phyloP scores from a whole-genome alignment of 2,329 filamentous ascomycete species.

The Penicillium sp. region DNA sequence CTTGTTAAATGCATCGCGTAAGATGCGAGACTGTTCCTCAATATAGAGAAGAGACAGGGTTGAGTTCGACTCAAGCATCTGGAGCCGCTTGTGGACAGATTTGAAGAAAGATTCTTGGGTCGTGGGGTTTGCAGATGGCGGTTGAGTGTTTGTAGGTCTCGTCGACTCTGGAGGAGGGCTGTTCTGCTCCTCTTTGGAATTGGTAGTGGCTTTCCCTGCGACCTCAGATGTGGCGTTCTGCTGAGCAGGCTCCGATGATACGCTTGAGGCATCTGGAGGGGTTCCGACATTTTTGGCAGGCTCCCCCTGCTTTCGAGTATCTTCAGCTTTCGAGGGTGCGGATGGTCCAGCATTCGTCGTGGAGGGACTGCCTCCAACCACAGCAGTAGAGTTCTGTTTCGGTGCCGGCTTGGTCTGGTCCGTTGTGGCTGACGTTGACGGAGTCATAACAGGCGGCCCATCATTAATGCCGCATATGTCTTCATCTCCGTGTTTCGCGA shows the following conservation, averaged over 20 bases:
- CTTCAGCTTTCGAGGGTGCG: slow-evolving; percentile 12
- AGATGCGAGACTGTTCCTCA: slow-evolving; percentile 87
- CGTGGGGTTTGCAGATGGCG: slow-evolving; percentile 64
- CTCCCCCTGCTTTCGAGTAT: slow-evolving; percentile 19
- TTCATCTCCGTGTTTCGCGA: slow-evolving; percentile 4
- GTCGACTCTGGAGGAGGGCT: slow-evolving; percentile 29
- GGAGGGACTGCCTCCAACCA: slow-evolving; percentile 3
- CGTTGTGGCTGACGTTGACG: slow-evolving; percentile 14
- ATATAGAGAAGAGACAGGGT: slow-evolving; percentile 93
- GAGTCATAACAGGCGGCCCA: slow-evolving; percentile 2
- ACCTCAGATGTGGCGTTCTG: slow-evolving; percentile 23
- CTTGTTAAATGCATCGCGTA: slow-evolving; percentile 81
- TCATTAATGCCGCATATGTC: slow-evolving; percentile 20
- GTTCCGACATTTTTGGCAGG: slow-evolving; percentile 12
- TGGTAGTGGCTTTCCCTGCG: slow-evolving; percentile 18
- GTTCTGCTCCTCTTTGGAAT: slow-evolving; percentile 31
- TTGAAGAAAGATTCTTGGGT: slow-evolving; percentile 99
- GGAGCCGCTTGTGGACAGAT: slow-evolving; percentile 86
- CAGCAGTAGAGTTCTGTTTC: slow-evolving; percentile 7
- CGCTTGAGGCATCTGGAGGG: slow-evolving; percentile 14
- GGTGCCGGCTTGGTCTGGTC: slow-evolving; percentile 20
- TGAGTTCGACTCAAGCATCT: slow-evolving; percentile 86
- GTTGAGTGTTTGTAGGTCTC: slow-evolving; percentile 44
- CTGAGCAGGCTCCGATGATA: slow-evolving; percentile 16
- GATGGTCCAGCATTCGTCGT: slow-evolving; percentile 4